These are phyloP conservation scores for Mucor ambiguus DNA, from an alignment of 371 early-diverging fungal genomes.

Conservation along the genomic window DNA sequence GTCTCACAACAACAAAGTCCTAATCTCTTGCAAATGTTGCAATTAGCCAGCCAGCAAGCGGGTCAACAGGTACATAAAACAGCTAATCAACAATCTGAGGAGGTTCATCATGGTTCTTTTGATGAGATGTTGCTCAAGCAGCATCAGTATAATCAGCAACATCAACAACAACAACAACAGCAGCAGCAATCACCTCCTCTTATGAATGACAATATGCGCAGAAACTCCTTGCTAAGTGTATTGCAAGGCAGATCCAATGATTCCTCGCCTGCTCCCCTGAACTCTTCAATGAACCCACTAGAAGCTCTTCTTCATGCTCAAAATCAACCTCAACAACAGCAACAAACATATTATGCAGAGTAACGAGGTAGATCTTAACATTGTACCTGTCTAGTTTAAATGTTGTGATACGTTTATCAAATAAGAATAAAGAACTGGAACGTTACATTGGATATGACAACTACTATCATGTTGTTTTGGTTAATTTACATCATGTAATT, in stretches of 20 bases:
- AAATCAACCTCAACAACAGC: neutral
- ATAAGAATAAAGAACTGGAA: neutral
- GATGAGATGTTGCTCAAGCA: constrained; percentile 26
- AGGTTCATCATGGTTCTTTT: constrained; percentile 22
- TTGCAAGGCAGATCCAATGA: constrained; percentile 24
- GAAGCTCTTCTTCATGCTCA: constrained; percentile 8
- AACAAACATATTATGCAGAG: neutral
- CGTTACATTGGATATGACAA: neutral
- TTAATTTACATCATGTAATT: neutral
- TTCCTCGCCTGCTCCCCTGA: neutral
- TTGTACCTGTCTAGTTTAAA: neutral
- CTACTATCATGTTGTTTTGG: neutral
- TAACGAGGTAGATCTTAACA: neutral
- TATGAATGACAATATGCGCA: constrained; percentile 20
- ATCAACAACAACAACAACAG: neutral
- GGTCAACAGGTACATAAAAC: too few relatives aligned
- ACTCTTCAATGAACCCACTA: constrained; percentile 4
- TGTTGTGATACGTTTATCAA: neutral
- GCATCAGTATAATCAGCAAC: neutral
- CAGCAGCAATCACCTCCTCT: constrained; percentile 3
- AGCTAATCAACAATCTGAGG: neutral
- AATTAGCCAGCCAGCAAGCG: constrained; percentile 8
- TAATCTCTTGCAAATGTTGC: constrained; percentile 7
- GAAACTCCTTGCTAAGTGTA: constrained; percentile 27
- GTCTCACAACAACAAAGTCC: constrained; percentile 4